Evolutionary conservation across 1,284 basidiomycete species (phyloP), one percentile per base, ranked within the genome.

Genomic region (Phlebopus sp.): DNA sequence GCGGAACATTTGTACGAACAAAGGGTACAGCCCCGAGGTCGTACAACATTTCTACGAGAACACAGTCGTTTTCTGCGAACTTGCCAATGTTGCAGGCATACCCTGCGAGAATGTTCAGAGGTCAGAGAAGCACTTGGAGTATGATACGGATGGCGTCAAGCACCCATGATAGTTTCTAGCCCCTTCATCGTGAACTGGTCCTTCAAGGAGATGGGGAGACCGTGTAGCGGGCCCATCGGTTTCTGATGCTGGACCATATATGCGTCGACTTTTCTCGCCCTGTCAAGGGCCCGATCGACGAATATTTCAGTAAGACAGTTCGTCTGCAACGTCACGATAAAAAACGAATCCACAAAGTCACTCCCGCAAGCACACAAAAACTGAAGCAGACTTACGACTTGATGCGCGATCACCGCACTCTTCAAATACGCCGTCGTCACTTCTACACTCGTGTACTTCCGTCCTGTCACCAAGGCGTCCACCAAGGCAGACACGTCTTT

Each of bases 351-450:
- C 14, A 17, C n/a, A n/a, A n/a, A n/a, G n/a, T n/a, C n/a, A n/a
- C n/a, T n/a, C n/a, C n/a, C n/a, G n/a, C n/a, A n/a, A n/a, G n/a
- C n/a, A n/a, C n/a, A n/a, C n/a, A n/a, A n/a, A n/a, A n/a, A n/a
- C n/a, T n/a, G 41, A 1, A 3, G 15, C 30, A 44, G 5, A 71
- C 84, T 61, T 51, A 90, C 90, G 11, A 90, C 66, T 62, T 92
- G 91, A 50, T 92, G 90, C 0, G 91, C 90, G 42, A 92, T 69
- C 41, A 88, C 75, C 0, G 90, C 86, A 17, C 90, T 75, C 69
- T 92, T 92, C 63, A 81, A 82, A 64, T 86, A 92, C 0, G 90
- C 86, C 4, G 76, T 82, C 1, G 83, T 82, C 29, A 90, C 86
- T 44, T 82, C 78, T 1, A 84, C 72, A 8, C 84, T 75, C 2